Base-by-base conservation (phyloP, 148 eudicot genomes). In the Camellia lanceoleosa region DNA sequence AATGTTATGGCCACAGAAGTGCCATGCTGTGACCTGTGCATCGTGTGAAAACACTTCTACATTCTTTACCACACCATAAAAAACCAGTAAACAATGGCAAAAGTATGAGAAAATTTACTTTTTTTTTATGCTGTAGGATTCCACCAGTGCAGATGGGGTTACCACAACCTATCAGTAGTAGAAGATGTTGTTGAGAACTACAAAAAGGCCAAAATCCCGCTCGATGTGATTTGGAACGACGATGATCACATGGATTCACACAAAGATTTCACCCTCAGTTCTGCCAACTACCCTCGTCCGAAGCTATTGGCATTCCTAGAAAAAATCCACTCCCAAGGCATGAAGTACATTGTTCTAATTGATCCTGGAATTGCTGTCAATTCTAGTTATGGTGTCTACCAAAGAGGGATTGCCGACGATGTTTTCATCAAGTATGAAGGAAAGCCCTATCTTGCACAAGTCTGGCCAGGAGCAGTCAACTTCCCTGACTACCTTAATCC, bases 91-190 rank as follows among this genome's bases (percentile, higher is more conserved):
- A 30, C 38, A 30, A 30, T 30, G 38, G 38, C 38, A 30, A 30
- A 30, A 30, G 38, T 30, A 1, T 65, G 63, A 71, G 56, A 42
- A 42, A 64, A 15, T 75, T 74, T 47, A 72, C 56, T 68, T 5
- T 68, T 18, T 42, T 30, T 30, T 63, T 44, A 13, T 79, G 64
- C 71, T 74, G 11, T 91, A 95, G 99, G 99, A 30, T 95, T 95
- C 87, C 99, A 95, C 83, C 99, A 95, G 82, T 95, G 99, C 78
- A 85, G 99, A 86, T 95, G 97, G 97, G 99, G 99, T 49, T 95
- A 95, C 86, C 97, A 83, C 72, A 95, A 92, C 74, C 79, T 95
- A 41, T 92, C 99, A 0, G 91, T 92, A 3, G 93, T 92, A 1
- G 98, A 95, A 89, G 89, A 89, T 16, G 99, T 95, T 0, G 99